Evolutionary conservation across 1,284 basidiomycete genomes (phyloP).

Genomic region (Ganoderma multipileum): DNA sequence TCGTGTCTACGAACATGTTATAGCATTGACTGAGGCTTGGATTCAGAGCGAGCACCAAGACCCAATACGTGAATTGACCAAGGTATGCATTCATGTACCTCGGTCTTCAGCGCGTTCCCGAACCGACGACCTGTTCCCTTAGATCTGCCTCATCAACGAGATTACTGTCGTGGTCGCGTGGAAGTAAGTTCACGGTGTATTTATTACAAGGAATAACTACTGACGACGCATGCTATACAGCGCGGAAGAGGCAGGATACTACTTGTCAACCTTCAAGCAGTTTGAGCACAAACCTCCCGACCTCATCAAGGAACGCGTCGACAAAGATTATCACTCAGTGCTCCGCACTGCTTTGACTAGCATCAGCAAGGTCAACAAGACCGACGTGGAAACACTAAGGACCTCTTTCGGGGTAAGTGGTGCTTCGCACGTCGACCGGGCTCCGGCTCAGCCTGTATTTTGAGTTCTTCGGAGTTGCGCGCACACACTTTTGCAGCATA

Average conservation of each 20-base stretch:
- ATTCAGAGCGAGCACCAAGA: conserved; percentile 88
- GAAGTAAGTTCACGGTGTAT: conserved; percentile 64
- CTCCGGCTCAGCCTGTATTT: not conserved
- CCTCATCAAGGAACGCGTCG: conserved; percentile 91
- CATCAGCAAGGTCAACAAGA: conserved; percentile 96
- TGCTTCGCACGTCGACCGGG: not conserved
- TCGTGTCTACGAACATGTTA: not conserved
- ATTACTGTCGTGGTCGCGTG: conserved; percentile 94
- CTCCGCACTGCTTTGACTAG: conserved; percentile 88
- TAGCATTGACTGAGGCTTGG: conserved; percentile 5
- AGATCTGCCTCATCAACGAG: conserved; percentile 90
- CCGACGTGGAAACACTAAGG: conserved; percentile 94
- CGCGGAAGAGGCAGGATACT: conserved; percentile 90
- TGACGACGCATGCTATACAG: conserved; percentile 47
- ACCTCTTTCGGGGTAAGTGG: conserved; percentile 87
- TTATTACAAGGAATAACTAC: not conserved
- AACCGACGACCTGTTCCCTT: not conserved
- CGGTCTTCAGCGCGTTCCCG: not conserved
- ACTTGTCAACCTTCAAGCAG: conserved; percentile 91
- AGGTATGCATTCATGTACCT: conserved; percentile 46
- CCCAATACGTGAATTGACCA: conserved; percentile 92
- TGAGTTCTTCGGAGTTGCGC: not conserved
- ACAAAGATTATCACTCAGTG: conserved; percentile 87
- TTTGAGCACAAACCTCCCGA: conserved; percentile 95
- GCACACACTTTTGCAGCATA: not conserved